Evolutionary conservation across 2,329 filamentous ascomycete species (phyloP), one percentile per base, ranked within the genome.

Genomic region (Juglanconis oblonga): DNA sequence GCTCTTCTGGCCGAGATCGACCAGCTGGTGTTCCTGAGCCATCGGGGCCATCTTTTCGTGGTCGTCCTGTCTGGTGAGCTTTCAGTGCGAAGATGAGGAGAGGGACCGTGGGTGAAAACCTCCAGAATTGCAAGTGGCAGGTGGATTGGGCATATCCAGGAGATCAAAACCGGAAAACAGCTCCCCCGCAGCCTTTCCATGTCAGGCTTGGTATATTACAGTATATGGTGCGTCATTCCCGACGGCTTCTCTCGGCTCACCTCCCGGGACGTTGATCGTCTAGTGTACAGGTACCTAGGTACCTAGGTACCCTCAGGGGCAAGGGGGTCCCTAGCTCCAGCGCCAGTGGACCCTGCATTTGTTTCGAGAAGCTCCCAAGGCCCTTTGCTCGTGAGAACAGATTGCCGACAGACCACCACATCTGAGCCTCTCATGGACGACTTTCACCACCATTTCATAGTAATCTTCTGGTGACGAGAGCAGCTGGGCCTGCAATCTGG

Each of bases 1-100:
- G 74, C 86, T 89, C 73, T 77, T 80, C 77, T 91, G 86, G 73
- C 79, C 78, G 59, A 91, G 80, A 72, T 92, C 86, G 66, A 91
- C 77, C 71, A 86, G 66, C 64, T 80, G 57, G 36, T 59, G 52
- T 17, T 57, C 31, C 36, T 59, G 54, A 9, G 52, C 40, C 38
- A 60, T 52, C 10, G 61, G 35, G 8, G 57, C 62, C 64, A 65
- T 65, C 33, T 52, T 57, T 40, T 50, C 24, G 36, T 44, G 13
- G 4, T 9, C 31, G 38, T 31, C 45, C 31, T 31, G 6, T 48
- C 9, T 24, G 10, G 10, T 6, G 53, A 17, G 32, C 5, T 7
- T 13, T 32, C 13, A 11, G 31, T 24, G 2, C 24, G 24, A 24
- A 24, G 24, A 24, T 24, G 5, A 8, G 9, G 13, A 32, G n/a